Evolutionary conservation across 2,329 filamentous ascomycete genomes (phyloP).

Genomic region (Fusarium nurragi): DNA sequence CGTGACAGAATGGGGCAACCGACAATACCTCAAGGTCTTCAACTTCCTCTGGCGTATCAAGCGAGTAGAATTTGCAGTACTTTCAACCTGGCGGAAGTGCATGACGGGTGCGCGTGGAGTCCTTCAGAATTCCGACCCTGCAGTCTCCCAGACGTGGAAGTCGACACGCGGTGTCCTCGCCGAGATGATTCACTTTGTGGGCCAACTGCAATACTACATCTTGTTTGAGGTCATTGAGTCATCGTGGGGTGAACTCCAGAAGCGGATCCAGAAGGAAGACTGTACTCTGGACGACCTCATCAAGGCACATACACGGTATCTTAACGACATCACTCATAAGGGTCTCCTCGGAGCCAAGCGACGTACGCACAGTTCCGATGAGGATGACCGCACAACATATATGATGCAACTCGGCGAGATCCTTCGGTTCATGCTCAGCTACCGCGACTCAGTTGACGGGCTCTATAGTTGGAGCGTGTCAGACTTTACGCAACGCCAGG

Average conservation of each 20-base stretch:
- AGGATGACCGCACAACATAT: conserved; percentile 79
- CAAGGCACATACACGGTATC: conserved; percentile 86
- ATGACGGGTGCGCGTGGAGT: conserved; percentile 97
- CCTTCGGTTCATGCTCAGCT: conserved; percentile 90
- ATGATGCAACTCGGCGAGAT: conserved; percentile 92
- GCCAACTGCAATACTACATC: conserved; percentile 98
- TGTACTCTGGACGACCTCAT: conserved; percentile 96
- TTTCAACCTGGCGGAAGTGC: conserved; percentile 90
- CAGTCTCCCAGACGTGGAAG: conserved; percentile 86
- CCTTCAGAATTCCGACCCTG: conserved; percentile 75
- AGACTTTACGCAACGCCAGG: conserved; percentile 92
- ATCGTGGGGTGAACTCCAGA: conserved; percentile 91
- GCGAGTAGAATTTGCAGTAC: conserved; percentile 92
- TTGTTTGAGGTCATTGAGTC: conserved; percentile 98
- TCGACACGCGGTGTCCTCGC: conserved; percentile 86
- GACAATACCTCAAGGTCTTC: conserved; percentile 98
- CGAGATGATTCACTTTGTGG: conserved; percentile 98
- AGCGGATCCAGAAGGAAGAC: conserved; percentile 81
- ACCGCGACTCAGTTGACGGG: conserved; percentile 92
- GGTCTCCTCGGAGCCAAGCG: conserved; percentile 83
- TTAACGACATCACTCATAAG: conserved; percentile 95
- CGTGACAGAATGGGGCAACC: conserved; percentile 92
- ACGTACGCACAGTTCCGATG: conserved; percentile 55
- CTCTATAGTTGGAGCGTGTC: conserved; percentile 95
- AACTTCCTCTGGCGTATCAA: conserved; percentile 99